These are phyloP conservation scores for Taiozyma sp. DNA, from an alignment of 1,139 yeast genomes.

Conservation along the genomic window DNA sequence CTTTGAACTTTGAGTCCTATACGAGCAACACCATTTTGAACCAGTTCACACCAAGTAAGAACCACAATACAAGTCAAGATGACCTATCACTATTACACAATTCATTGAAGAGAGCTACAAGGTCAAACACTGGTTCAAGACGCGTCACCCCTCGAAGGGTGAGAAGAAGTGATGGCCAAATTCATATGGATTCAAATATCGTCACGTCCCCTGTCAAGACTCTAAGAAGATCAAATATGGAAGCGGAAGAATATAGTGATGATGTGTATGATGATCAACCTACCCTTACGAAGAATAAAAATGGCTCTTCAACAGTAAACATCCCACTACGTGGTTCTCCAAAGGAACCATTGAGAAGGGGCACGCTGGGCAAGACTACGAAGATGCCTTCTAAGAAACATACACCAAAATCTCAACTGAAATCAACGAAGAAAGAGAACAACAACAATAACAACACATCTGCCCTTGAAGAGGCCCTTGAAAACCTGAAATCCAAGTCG, in stretches of 20 bases:
- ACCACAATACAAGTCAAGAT: slow-evolving; percentile 1
- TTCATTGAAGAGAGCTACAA: slow-evolving; percentile 1
- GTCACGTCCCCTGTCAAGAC: slow-evolving; percentile 20
- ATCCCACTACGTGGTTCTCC: slow-evolving; percentile 18
- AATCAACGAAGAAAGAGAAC: neutral
- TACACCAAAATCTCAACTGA: neutral
- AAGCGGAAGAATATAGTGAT: slow-evolving; percentile 2
- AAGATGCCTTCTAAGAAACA: neutral
- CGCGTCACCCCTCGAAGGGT: slow-evolving; percentile 1
- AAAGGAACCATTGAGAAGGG: slow-evolving; percentile 17
- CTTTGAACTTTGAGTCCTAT: slow-evolving; percentile 16
- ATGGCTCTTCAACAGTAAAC: slow-evolving; percentile 6
- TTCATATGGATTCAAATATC: slow-evolving; percentile 17
- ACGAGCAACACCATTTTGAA: slow-evolving; percentile 15
- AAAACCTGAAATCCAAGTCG: neutral
- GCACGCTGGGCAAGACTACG: slow-evolving; percentile 14
- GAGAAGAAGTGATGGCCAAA: neutral
- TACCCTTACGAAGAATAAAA: neutral
- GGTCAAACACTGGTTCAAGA: slow-evolving; percentile 1
- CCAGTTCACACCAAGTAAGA: slow-evolving; percentile 17
- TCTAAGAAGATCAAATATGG: slow-evolving; percentile 7
- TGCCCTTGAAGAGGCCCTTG: slow-evolving; percentile 2
- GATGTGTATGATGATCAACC: slow-evolving; percentile 9
- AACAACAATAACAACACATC: neutral
- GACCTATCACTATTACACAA: slow-evolving; percentile 3